phyloP scores from a whole-genome alignment of 2,329 filamentous ascomycete species.

The Colletotrichum caudatum region DNA sequence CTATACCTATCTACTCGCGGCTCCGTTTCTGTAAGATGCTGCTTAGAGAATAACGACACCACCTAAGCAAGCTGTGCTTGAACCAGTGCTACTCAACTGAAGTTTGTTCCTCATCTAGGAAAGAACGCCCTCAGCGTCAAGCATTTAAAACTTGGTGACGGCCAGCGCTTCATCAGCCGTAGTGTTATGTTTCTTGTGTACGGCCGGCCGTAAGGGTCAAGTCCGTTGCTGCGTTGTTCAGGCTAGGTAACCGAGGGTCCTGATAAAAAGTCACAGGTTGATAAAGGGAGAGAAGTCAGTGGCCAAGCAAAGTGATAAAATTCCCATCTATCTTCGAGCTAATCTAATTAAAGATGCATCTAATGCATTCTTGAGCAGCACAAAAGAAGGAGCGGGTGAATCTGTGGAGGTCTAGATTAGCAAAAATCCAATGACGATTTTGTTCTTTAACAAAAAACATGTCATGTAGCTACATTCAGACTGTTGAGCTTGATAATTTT shows the following conservation, averaged over 20 bases:
- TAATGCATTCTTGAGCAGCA: not conserved
- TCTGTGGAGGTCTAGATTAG: not conserved
- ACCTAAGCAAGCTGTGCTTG: no score
- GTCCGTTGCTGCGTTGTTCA: no score
- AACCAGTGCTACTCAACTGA: not conserved
- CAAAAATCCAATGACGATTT: not conserved
- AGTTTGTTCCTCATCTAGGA: not conserved
- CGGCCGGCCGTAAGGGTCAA: no score
- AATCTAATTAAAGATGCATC: not conserved
- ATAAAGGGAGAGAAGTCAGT: not conserved
- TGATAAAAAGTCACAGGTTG: not conserved
- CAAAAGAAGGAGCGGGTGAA: not conserved
- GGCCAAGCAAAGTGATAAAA: no score
- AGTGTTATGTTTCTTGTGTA: not conserved
- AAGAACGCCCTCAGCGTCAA: not conserved
- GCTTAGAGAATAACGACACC: not conserved
- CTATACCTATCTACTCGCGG: not conserved
- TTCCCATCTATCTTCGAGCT: not conserved
- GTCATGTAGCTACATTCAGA: slow-evolving; percentile 33
- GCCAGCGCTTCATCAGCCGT: not conserved
- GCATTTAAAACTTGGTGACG: not conserved
- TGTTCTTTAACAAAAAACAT: not conserved
- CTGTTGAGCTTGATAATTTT: slow-evolving; percentile 43
- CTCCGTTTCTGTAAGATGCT: not conserved
- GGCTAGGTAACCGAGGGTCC: no score